Percentiles rank a stretch among this genome's conserved stretches.
Evolutionary conservation across 805 yeast species (phyloP).

Genomic region (Crinitomyces ghanaensis): DNA sequence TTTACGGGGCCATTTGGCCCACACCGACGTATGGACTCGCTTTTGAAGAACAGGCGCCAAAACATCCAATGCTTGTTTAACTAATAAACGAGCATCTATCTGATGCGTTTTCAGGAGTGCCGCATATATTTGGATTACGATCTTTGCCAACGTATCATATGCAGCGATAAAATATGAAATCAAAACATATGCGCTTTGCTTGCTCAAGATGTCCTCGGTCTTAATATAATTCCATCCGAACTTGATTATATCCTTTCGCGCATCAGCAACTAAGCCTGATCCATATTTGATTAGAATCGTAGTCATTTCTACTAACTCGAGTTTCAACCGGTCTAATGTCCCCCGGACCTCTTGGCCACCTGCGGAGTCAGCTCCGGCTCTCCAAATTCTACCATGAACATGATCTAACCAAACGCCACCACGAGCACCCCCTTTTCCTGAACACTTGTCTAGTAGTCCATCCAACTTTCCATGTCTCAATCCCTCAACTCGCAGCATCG

Average conservation of each 20-base stretch:
- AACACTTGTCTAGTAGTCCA: conserved; percentile 30
- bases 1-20: conserved; percentile 94
- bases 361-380: conserved; percentile 37
- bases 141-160: conserved; percentile 78
- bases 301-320: conserved; percentile 72
- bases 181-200: conserved; percentile 85
- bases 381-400: conserved; percentile 65
- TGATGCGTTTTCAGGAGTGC: conserved; percentile 79
- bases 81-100: conserved; percentile 70
- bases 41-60: conserved; percentile 78
- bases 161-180: conserved; percentile 78
- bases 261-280: conserved; percentile 44
- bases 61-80: conserved; percentile 75
- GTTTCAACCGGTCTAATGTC: conserved; percentile 58
- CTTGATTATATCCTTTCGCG: conserved; percentile 75
- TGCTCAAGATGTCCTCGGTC: conserved; percentile 76
- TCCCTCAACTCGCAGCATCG: conserved; percentile 55
- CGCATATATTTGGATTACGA: conserved; percentile 86
- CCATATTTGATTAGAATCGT: conserved; percentile 63
- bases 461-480: conserved; percentile 37
- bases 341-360: conserved; percentile 41
- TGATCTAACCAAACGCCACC: conserved; percentile 46
- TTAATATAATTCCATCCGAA: conserved; percentile 92
- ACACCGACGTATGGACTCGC: conserved; percentile 47
- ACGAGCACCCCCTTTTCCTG: conserved; percentile 19